A percentile compares a stretch with the other conserved stretches of the same genome.
Evolutionary conservation across 176 grass and related monocot species (phyloP).

Genomic region (Tuctoria greenei): DNA sequence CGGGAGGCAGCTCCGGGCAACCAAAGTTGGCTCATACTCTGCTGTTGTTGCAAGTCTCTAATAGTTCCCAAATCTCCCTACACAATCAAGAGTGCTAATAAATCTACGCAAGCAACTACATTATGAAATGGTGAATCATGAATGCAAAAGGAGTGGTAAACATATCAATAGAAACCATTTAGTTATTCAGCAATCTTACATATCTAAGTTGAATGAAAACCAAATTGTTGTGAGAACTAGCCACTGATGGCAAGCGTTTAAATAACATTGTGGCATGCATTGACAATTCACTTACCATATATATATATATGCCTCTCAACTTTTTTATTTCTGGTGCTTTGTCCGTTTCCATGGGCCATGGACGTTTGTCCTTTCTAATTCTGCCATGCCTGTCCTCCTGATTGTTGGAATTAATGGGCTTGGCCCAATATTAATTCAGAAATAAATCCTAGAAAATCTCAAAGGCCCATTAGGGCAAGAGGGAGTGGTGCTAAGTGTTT

Average conservation of each 20-base stretch:
- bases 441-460: too few relatives aligned
- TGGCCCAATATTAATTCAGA: too few relatives aligned
- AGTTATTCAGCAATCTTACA: not conserved
- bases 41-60: conserved; percentile 1
- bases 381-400: too few relatives aligned
- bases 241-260: not conserved
- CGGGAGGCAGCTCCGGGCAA: conserved; percentile 33
- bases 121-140: not conserved
- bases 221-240: not conserved
- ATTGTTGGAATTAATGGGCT: too few relatives aligned
- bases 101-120: not conserved
- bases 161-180: not conserved
- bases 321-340: not conserved
- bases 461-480: too few relatives aligned
- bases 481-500: too few relatives aligned
- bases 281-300: not conserved
- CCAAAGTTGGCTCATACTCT: not conserved
- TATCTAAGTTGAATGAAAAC: not conserved
- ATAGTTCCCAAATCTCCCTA: conserved; percentile 2
- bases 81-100: not conserved
- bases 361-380: not conserved
- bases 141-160: not conserved
- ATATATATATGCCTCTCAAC: not conserved
- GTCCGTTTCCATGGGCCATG: not conserved
- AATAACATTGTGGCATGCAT: not conserved